Base-by-base conservation (phyloP, 306 rosid species). In the Corylus americana region DNA sequence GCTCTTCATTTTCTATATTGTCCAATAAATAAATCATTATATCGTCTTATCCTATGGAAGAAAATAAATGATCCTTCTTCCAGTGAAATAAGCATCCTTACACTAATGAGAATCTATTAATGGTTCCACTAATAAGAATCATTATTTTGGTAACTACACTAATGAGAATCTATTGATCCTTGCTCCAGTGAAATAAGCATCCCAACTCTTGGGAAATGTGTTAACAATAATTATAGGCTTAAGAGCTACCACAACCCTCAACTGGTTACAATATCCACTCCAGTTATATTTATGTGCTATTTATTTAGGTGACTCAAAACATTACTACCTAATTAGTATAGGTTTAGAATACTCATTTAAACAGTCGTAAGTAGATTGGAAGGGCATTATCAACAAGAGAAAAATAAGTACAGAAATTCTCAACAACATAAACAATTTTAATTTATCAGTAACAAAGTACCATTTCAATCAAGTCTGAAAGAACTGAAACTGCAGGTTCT, bases 401-500 rank as follows among this genome's bases (percentile, higher is more conserved):
- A 50, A 61, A 51, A 73, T 37, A 25, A 14, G 55, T 45, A 3
- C 10, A 59, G 77, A 49, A 58, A 70, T 31, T 69, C 42, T 18
- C 9, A 64, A 57, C 31, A 55, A 47, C 53, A 78, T 75, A 71
- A 22, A n/a, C 70, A 64, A 49, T 27, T 14, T 73, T 74, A 5
- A 3, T 27, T 77, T 49, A 55, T 53, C 70, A 63, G 17, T 67
- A 83, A 31, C 29, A 71, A 77, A 76, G 77, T 84, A 95, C 98
- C 94, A 90, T 86, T 79, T 90, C 96, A 79, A 90, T 78, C 85
- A 90, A 82, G 77, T 91, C 90, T 59, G 90, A 59, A 86, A 95
- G 86, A 64, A 95, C 83, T 68, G 91, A 84, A 74, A 93, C 92
- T n/a, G 83, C 91, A 53, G 99, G 97, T 78, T 95, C 98, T 87